These are phyloP conservation scores for Solanum sitiens DNA, from an alignment of 257 asterid species.

Conservation along the genomic window DNA sequence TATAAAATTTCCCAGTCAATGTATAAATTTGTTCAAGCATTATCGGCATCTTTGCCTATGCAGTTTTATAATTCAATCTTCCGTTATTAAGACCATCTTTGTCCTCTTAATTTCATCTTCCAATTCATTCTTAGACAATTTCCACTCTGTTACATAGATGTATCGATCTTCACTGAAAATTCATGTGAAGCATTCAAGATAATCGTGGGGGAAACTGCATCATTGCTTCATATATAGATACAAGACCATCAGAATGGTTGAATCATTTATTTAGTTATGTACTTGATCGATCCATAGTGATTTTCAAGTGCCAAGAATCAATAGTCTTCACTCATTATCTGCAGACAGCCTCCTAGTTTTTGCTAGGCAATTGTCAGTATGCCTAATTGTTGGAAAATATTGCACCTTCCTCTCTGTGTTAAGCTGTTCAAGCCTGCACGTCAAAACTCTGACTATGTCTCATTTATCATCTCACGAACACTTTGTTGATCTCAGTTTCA, in stretches of 20 bases:
- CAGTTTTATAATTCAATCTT: not conserved
- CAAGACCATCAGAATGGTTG: not conserved
- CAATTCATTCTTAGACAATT: not conserved
- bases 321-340: not conserved
- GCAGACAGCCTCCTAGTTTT: not conserved
- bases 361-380: slow-evolving; percentile 6
- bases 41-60: not conserved
- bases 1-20: not conserved
- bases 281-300: not conserved
- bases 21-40: not conserved
- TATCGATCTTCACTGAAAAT: not conserved
- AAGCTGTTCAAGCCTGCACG: not conserved
- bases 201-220: not conserved
- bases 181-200: not conserved
- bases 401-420: not conserved
- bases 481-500: not conserved
- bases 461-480: not conserved
- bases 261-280: not conserved
- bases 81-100: not conserved
- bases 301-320: not conserved
- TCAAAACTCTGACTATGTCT: not conserved
- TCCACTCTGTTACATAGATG: not conserved
- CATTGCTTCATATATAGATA: not conserved
- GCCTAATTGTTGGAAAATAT: not conserved
- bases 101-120: not conserved